Conservation (phyloP, 2,329 filamentous ascomycete species). For the Ophiostoma angusticollis region DNA sequence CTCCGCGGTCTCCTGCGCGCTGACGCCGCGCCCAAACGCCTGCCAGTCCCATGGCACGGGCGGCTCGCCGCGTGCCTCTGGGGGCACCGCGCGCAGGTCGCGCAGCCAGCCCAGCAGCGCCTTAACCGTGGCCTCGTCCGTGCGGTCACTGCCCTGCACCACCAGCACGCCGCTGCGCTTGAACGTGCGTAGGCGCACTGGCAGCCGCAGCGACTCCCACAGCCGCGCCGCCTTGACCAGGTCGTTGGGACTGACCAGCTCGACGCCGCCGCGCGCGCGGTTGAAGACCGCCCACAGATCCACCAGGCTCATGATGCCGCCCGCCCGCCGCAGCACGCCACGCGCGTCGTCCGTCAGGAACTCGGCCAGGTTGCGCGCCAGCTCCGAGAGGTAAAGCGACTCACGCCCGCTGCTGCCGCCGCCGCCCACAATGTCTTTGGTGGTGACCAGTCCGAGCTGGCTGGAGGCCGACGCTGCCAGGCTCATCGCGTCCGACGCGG, state of each 20-base stretch:
- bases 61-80: constrained; percentile 17
- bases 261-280: constrained; percentile 79
- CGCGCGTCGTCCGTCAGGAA: constrained; percentile 77
- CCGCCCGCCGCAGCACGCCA: constrained; percentile 64
- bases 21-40: constrained; percentile 70
- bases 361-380: constrained; percentile 74
- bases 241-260: constrained; percentile 81
- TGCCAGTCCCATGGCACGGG: constrained; percentile 64
- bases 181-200: constrained; percentile 76
- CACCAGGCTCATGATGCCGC: constrained; percentile 79
- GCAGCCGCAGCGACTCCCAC: constrained; percentile 79
- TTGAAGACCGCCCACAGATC: constrained; percentile 95
- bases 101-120: constrained; percentile 66
- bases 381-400: constrained; percentile 77
- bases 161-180: constrained; percentile 80
- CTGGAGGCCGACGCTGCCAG: constrained; percentile 71
- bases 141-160: constrained; percentile 77
- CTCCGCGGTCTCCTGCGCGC: constrained; percentile 78
- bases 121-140: constrained; percentile 77
- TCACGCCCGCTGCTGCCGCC: constrained; percentile 50
- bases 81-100: constrained; percentile 54
- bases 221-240: constrained; percentile 80
- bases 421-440: constrained; percentile 73
- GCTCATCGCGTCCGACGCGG: constrained; percentile 29
- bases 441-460: constrained; percentile 80